phyloP scores from a whole-genome alignment of 1,284 basidiomycete genomes.

The Trichosporon faecale region DNA sequence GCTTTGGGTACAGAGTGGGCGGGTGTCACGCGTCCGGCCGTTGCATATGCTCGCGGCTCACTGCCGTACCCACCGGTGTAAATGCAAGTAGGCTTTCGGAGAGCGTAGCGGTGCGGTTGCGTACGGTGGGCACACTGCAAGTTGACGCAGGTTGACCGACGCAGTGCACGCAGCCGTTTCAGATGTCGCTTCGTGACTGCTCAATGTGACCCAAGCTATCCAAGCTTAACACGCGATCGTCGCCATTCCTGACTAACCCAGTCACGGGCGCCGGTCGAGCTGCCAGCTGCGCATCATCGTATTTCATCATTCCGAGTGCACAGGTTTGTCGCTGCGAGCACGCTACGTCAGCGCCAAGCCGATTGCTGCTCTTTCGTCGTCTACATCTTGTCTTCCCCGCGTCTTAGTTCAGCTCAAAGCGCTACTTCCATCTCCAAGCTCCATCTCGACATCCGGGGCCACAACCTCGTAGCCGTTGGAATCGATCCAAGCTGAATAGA shows the following conservation, averaged over 20 bases:
- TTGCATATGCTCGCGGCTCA: background rate
- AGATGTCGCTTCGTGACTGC: background rate
- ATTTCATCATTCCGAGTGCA: background rate
- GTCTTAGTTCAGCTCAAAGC: background rate
- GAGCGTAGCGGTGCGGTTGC: too few species aligned
- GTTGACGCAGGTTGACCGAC: background rate
- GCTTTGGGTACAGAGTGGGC: background rate
- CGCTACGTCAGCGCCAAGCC: background rate
- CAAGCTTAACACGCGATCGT: background rate
- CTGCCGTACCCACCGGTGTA: too few species aligned
- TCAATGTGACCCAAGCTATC: background rate
- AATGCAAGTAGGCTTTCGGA: too few species aligned
- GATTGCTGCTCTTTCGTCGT: background rate
- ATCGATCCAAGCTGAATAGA: background rate
- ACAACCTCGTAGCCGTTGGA: background rate
- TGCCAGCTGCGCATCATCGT: background rate
- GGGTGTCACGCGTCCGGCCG: background rate
- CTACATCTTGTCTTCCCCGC: background rate
- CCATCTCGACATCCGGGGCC: background rate
- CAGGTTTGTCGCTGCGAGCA: too few species aligned
- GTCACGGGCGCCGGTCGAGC: background rate
- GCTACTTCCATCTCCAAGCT: too few species aligned
- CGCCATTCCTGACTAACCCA: too few species aligned
- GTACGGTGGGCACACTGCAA: background rate
- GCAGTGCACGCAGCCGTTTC: background rate